Conservation (phyloP, 2,329 filamentous ascomycete genomes). For the Fusarium circinatum region DNA sequence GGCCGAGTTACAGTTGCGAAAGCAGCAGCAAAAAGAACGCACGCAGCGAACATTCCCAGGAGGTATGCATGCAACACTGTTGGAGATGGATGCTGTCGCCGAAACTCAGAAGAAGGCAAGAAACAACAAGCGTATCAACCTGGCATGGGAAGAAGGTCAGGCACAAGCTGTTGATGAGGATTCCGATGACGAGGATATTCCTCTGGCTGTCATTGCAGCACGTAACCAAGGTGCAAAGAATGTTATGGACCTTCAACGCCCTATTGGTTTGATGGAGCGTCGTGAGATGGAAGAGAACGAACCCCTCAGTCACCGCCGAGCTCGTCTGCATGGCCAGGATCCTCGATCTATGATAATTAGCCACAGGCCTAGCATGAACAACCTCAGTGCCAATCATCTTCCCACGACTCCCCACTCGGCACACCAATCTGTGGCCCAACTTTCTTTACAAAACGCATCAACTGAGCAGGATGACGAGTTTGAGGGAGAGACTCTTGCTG, state of each 20-base stretch:
- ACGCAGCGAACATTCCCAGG: constrained; percentile 74
- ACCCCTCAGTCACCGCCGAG: constrained; percentile 80
- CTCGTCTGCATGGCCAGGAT: constrained; percentile 74
- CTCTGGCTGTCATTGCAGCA: constrained; percentile 80
- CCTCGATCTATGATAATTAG: constrained; percentile 53
- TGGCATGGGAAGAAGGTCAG: constrained; percentile 86
- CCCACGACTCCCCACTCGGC: constrained; percentile 34
- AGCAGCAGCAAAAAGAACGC: constrained; percentile 85
- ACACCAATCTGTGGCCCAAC: constrained; percentile 34
- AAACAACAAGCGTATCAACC: constrained; percentile 78
- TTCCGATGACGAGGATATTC: constrained; percentile 84
- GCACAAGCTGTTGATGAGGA: constrained; percentile 56
- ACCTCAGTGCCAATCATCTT: constrained; percentile 46
- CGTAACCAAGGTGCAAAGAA: constrained; percentile 65
- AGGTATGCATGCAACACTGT: constrained; percentile 89
- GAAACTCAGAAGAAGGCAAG: constrained; percentile 83
- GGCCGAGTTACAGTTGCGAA: constrained; percentile 90
- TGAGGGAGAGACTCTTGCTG: constrained; percentile 73
- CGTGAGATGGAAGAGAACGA: constrained; percentile 93
- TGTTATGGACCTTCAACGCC: constrained; percentile 67
- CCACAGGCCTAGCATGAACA: constrained; percentile 57
- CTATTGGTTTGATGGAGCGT: constrained; percentile 80
- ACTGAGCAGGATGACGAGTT: constrained; percentile 64
- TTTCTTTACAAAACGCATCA: constrained; percentile 34
- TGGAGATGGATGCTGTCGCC: constrained; percentile 90